Conservation (phyloP, 345 rosid genomes). For the Gossypium turneri region DNA sequence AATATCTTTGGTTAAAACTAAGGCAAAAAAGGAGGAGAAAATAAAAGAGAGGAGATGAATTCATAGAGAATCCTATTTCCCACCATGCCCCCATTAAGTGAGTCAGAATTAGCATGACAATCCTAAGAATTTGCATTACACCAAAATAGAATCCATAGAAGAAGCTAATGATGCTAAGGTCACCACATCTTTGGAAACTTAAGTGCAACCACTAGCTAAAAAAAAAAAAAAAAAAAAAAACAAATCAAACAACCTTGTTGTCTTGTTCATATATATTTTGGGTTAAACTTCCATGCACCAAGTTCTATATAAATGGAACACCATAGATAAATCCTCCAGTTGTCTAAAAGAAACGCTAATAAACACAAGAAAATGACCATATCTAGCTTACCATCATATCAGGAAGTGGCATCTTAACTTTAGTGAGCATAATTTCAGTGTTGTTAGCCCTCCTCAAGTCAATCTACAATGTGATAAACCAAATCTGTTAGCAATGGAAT, state of each 20-base stretch:
- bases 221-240: constrained; percentile 13
- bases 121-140: constrained; percentile 10
- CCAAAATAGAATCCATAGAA: not conserved
- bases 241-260: not conserved
- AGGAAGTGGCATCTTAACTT: constrained; percentile 96
- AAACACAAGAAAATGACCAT: constrained; percentile 5
- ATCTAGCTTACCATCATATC: constrained; percentile 92
- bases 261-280: not conserved
- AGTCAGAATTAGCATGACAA: not conserved
- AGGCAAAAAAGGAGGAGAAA: not conserved
- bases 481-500: constrained; percentile 5
- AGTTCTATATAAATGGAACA: not conserved
- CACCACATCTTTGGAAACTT: not conserved
- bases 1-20: not conserved
- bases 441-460: constrained; percentile 97
- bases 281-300: not conserved
- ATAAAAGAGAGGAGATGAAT: not conserved
- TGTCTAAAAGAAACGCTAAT: not conserved
- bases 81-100: not conserved
- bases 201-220: not conserved
- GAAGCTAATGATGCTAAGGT: not conserved
- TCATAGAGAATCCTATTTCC: not conserved
- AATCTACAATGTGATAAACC: constrained; percentile 43
- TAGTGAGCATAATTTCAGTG: constrained; percentile 99
- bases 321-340: not conserved